Conservation (phyloP, 495 filamentous ascomycete genomes). For the Cercophora sp. region DNA sequence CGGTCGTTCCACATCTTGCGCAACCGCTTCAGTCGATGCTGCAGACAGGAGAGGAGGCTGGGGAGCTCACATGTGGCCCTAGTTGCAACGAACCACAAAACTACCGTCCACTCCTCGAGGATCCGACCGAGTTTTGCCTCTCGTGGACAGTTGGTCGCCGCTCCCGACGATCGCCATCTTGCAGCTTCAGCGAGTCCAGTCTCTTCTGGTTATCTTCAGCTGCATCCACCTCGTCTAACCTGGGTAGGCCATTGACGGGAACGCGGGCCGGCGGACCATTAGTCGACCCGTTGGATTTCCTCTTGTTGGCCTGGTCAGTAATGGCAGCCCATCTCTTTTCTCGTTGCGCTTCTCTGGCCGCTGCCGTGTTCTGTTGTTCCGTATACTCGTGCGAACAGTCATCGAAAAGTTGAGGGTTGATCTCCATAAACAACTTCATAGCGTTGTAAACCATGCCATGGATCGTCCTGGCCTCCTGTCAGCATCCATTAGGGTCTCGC, state of each 20-base stretch:
- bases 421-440: conserved; percentile 99
- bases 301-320: conserved; percentile 68
- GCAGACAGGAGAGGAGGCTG: too few relatives aligned
- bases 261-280: conserved; percentile 14
- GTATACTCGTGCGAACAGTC: conserved; percentile 98
- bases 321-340: conserved; percentile 84
- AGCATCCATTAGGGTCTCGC: not conserved
- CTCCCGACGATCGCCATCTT: conserved; percentile 55
- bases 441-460: conserved; percentile 99
- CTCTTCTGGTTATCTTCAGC: conserved; percentile 81
- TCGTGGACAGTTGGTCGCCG: conserved; percentile 44
- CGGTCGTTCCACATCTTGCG: too few relatives aligned
- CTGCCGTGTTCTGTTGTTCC: conserved; percentile 88
- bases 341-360: conserved; percentile 69
- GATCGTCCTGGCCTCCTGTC: conserved; percentile 65
- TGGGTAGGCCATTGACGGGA: conserved; percentile 29
- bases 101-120: conserved; percentile 47
- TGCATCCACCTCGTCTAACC: conserved; percentile 65
- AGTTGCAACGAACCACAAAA: conserved; percentile 1
- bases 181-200: conserved; percentile 77
- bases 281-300: conserved; percentile 37
- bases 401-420: conserved; percentile 97
- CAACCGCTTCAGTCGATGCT: too few relatives aligned
- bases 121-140: conserved; percentile 48
- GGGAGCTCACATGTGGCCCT: not conserved